phyloP scores from a whole-genome alignment of 2,329 filamentous ascomycete species.

The Geosmithia flava region DNA sequence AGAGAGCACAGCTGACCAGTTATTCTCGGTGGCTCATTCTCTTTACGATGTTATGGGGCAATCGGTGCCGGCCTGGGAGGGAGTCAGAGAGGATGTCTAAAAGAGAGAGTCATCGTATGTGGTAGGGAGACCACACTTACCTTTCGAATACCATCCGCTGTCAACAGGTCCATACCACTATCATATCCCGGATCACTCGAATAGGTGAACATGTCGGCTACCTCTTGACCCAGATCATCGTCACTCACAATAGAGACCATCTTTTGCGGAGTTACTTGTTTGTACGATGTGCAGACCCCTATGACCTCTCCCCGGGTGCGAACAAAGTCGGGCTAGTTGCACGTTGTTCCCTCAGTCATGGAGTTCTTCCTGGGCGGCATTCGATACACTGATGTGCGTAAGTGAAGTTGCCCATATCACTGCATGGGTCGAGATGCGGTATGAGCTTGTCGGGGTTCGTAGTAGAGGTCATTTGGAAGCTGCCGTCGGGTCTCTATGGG shows the following conservation, averaged over 20 bases:
- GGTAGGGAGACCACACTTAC: constrained; percentile 6
- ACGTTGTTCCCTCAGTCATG: constrained; percentile 32
- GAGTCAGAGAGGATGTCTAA: no score
- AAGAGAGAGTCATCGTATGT: no score
- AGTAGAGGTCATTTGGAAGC: constrained; percentile 33
- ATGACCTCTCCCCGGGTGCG: constrained; percentile 25
- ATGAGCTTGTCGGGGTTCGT: constrained; percentile 21
- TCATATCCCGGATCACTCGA: constrained; percentile 34
- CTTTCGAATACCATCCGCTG: constrained; percentile 27
- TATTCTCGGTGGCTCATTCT: constrained; percentile 20
- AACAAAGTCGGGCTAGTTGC: constrained; percentile 33
- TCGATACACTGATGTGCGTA: constrained; percentile 34
- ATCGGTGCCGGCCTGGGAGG: constrained; percentile 29
- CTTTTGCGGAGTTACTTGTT: constrained; percentile 24
- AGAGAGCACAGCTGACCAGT: constrained; percentile 16
- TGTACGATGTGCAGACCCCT: constrained; percentile 20
- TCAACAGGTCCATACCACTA: constrained; percentile 28
- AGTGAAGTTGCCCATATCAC: constrained; percentile 32
- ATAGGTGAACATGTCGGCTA: constrained; percentile 33
- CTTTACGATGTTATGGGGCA: constrained; percentile 27
- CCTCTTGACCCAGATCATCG: constrained; percentile 27
- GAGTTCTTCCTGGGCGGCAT: constrained; percentile 35
- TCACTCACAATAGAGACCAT: constrained; percentile 24
- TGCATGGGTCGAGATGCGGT: constrained; percentile 32
- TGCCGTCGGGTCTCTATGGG: constrained; percentile 22